Conservation (phyloP, 2,329 filamentous ascomycete species). For the Botrytis paeoniae region DNA sequence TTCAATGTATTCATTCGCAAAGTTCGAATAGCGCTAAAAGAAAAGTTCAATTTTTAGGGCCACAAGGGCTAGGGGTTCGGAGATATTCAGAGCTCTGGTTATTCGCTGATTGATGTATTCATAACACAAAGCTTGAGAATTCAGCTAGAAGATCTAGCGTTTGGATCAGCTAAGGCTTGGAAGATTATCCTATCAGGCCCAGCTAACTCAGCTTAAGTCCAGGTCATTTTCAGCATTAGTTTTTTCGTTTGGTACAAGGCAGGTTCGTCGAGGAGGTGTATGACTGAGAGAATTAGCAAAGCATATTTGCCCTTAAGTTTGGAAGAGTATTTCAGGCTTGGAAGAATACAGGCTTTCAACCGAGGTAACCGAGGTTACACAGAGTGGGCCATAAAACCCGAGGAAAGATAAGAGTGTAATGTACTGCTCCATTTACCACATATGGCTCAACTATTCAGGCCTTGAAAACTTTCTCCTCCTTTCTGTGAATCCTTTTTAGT, state of each 20-base stretch:
- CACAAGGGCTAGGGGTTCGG: not conserved
- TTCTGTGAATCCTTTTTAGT: not conserved
- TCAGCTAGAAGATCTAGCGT: not conserved
- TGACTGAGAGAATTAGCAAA: not conserved
- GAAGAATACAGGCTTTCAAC: not conserved
- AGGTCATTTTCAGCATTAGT: not conserved
- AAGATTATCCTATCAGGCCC: not conserved
- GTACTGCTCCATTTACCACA: not conserved
- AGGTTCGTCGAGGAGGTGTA: not conserved
- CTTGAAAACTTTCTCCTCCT: not conserved
- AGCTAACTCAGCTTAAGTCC: not conserved
- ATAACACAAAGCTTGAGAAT: not conserved
- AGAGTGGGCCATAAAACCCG: not conserved
- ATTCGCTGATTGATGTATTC: not conserved
- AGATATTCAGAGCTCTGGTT: not conserved
- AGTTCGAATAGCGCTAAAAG: not conserved
- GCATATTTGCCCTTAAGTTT: not conserved
- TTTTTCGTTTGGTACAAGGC: not conserved
- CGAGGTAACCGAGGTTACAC: not conserved
- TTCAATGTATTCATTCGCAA: not conserved
- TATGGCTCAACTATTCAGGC: not conserved
- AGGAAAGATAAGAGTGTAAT: not conserved
- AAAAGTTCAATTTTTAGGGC: not conserved
- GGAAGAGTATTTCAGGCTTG: not conserved
- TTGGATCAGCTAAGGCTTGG: not conserved